phyloP scores from a whole-genome alignment of 345 rosid species.

The Eucalyptus coolabah region DNA sequence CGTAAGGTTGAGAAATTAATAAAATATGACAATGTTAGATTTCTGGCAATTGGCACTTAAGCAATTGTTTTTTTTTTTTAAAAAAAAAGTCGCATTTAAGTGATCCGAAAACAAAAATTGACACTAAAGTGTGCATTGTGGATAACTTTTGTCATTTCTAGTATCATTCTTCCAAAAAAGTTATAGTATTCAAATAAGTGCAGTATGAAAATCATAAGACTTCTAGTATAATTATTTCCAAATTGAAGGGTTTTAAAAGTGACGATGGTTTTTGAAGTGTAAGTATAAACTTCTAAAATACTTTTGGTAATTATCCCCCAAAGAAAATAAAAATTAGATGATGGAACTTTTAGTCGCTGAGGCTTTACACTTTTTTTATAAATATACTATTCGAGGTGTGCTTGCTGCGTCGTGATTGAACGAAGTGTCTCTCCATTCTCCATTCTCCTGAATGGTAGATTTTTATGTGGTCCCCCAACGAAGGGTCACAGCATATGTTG shows the following conservation, averaged over 20 bases:
- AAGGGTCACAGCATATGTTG: not conserved
- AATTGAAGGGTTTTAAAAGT: constrained; percentile 3
- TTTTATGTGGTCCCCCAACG: not conserved
- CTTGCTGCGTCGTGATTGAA: not conserved
- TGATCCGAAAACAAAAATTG: too few species aligned
- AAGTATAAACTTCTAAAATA: not conserved
- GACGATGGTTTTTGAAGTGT: not conserved
- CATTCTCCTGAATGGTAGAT: not conserved
- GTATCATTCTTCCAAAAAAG: too few species aligned
- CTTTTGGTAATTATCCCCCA: not conserved
- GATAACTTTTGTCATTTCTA: too few species aligned
- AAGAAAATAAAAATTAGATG: not conserved
- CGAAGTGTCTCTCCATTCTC: not conserved
- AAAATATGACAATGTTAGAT: too few species aligned
- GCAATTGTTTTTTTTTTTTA: fast-evolving
- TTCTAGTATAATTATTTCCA: too few species aligned
- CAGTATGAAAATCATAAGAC: fast-evolving
- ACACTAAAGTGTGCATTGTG: too few species aligned
- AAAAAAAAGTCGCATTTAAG: too few species aligned
- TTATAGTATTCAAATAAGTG: too few species aligned
- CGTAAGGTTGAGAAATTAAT: too few species aligned
- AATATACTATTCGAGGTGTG: not conserved
- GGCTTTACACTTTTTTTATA: not conserved
- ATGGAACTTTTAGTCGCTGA: not conserved
- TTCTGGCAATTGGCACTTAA: too few species aligned